Evolutionary conservation across 2,329 filamentous ascomycete genomes (phyloP).

Genomic region (Coniochaeta sp.): DNA sequence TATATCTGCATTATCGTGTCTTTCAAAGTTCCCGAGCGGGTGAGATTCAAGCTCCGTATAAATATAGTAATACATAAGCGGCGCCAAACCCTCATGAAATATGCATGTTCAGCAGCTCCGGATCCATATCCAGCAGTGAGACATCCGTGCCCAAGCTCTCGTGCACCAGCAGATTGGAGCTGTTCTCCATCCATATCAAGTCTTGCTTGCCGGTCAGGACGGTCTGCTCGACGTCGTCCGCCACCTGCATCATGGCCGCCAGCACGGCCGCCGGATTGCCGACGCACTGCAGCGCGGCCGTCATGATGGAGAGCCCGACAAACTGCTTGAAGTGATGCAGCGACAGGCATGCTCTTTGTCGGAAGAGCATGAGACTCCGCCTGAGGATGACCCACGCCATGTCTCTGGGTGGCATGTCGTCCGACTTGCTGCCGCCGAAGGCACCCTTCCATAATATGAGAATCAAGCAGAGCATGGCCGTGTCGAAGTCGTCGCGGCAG

Average conservation of each 20-base stretch:
- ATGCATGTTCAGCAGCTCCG: constrained; percentile 1
- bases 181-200: constrained; percentile 9
- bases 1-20: too few species aligned
- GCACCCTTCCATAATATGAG: constrained; percentile 9
- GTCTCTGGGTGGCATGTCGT: constrained; percentile 4
- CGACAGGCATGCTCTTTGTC: constrained; percentile 13
- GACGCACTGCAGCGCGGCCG: constrained; percentile 10
- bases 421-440: constrained; percentile 3
- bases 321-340: constrained; percentile 15
- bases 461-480: constrained; percentile 13
- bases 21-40: neutral
- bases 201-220: constrained; percentile 12
- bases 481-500: constrained; percentile 16
- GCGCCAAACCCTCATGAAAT: neutral
- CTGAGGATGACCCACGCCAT: constrained; percentile 6
- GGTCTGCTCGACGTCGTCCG: constrained; percentile 15
- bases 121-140: constrained; percentile 1
- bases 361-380: constrained; percentile 8
- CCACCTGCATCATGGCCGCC: constrained; percentile 8
- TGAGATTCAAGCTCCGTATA: neutral
- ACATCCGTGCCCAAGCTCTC: neutral
- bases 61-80: neutral
- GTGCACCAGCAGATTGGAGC: neutral
- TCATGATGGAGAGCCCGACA: constrained; percentile 11
- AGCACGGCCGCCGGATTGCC: constrained; percentile 6